Base-by-base conservation (phyloP, 2,329 filamentous ascomycete genomes). In the Sarocladium oryzae region DNA sequence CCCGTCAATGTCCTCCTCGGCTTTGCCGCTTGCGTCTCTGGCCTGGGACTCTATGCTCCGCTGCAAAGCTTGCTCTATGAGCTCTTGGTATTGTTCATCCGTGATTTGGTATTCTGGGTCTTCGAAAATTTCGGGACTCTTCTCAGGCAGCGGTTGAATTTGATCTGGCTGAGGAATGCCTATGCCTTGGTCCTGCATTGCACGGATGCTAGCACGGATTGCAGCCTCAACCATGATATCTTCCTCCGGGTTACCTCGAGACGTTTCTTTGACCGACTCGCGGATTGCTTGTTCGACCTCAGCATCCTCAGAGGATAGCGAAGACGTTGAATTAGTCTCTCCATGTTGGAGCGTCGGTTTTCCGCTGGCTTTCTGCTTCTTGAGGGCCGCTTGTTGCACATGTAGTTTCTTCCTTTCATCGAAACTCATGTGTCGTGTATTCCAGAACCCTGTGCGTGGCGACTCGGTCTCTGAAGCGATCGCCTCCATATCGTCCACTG, bases 251-350 rank as follows among this genome's bases (percentile, higher is more conserved):
- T 92, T 76, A 10, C 88, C 88, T 1, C 71, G 75, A 0, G 86
- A 90, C 0, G 86, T 89, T 61, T 86, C 78, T 7, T 72, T 70
- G 1, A 93, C 85, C 1, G 85, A 87, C 10, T 74, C 73, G 50
- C 76, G 77, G 53, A 93, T 92, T 1, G 88, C 88, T 37, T 77
- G 72, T 62, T 92, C 87, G 37, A 89, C 77, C 52, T 86, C 84
- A 2, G 75, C 73, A 30, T 80, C 73, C n/a, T 78, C 71, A 4
- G 61, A 57, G 3, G 55, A 36, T 13, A 26, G 3, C 13, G 46
- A 49, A 18, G 26, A 37, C 4, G 24, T 3, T 10, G 30, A 37
- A 4, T 21, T 20, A 8, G 32, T 4, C 15, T 49, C 46, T 7
- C 30, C 30, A 2, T 30, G 18, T 9, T 28, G 30, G 13, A 21